Conservation (phyloP, 2,329 filamentous ascomycete genomes). For the Paecilomyces sp. region DNA sequence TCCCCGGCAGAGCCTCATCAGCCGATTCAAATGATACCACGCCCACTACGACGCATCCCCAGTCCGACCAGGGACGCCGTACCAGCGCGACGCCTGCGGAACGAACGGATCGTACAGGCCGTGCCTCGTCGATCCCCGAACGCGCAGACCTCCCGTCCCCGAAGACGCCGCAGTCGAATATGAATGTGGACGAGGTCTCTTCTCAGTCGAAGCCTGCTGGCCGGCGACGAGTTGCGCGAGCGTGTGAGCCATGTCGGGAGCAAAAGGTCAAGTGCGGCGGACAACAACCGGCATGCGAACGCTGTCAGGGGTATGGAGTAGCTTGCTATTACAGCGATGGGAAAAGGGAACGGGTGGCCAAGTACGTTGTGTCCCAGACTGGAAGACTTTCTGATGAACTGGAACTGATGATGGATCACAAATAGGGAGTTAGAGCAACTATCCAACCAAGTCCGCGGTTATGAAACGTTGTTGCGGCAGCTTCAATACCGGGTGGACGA, state of each 20-base stretch:
- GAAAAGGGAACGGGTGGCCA: constrained; percentile 36
- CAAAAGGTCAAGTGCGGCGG: constrained; percentile 42
- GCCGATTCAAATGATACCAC: not conserved
- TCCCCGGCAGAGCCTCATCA: not conserved
- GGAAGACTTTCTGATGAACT: constrained; percentile 1
- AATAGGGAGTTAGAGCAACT: constrained; percentile 31
- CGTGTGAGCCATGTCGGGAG: constrained; percentile 39
- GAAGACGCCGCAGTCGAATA: not conserved
- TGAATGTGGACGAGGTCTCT: not conserved
- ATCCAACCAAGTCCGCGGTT: constrained; percentile 27
- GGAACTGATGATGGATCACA: constrained; percentile 7
- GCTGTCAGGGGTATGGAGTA: constrained; percentile 35
- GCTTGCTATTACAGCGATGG: constrained; percentile 37
- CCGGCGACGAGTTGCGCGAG: constrained; percentile 25
- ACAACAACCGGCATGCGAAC: constrained; percentile 34
- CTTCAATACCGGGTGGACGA: constrained; percentile 25
- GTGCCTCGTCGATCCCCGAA: not conserved
- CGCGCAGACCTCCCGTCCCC: not conserved
- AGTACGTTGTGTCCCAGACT: constrained; percentile 21
- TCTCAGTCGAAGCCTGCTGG: not conserved
- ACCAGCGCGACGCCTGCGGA: not conserved
- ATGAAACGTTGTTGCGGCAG: constrained; percentile 27
- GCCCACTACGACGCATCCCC: not conserved
- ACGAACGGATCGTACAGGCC: not conserved
- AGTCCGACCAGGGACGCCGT: not conserved